Evolutionary conservation across 2,329 filamentous ascomycete genomes (phyloP), one percentile per base, ranked within the genome.

Genomic region (Rhexocercosporidium sp.): DNA sequence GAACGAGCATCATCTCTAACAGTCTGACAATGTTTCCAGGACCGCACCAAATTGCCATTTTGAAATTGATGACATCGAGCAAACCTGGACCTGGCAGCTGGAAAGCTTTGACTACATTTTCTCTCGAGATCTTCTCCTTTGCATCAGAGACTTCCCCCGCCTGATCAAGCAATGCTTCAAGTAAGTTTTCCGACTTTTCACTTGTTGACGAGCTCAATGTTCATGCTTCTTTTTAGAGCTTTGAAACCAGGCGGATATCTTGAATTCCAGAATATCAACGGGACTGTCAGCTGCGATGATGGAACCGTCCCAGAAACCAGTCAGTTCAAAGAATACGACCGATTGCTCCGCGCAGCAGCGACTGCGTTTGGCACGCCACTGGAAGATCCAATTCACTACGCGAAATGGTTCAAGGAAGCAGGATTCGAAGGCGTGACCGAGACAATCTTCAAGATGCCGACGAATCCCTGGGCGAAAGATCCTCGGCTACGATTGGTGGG

Each of bases 21-120:
- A 22, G 2, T 20, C 20, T 39, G 53, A 37, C 29, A 14, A 14
- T 3, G 1, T 4, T 12, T 12, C 27, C 18, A 60, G 57, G 57
- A 60, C 57, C 18, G 86, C 87, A 1, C 79, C 81, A 34, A 91
- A 90, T 71, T 85, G 88, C 69, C 81, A 84, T 62, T 90, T 90
- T 71, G 82, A 88, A 59, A 83, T 90, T 57, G 88, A 91, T 73
- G 88, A 91, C 72, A 84, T 69, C 16, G 68, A 67, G 20, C 54
- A 69, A n/a, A 31, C 57, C 5, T 74, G 72, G 72, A 70, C 68
- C 3, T 74, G 66, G 44, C 56, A 63, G 18, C 73, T 78, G 1
- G 41, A 65, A 16, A 66, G 57, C 46, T 74, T 70, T 44, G 72
- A 74, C 37, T 71, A 69, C 29, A 69, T 74, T 44, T 71, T 73